Base-by-base conservation (phyloP, 306 rosid species). In the Cucumis cinereus region DNA sequence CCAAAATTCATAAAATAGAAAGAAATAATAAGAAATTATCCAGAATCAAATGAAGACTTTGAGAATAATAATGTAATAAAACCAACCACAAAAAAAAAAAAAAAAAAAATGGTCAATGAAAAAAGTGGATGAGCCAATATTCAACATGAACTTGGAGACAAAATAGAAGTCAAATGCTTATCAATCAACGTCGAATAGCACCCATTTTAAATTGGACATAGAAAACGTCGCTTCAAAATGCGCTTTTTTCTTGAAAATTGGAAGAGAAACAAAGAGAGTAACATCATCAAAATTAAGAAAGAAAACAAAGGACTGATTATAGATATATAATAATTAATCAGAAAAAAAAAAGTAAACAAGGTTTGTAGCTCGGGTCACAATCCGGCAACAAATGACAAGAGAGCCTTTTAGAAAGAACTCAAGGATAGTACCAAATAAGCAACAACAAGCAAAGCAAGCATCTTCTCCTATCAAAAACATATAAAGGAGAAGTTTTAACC, bases 391-490 rank as follows among this genome's bases (percentile, higher is more conserved):
- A 72, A 8, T 43, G 45, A 30, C 59, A 70, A 47, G 76, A 26
- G 61, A 52, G 76, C 76, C 59, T 50, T 45, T 50, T 30, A 30
- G 35, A 12, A 17, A 72, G 23, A 52, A 72, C 61, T 52, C 45
- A 22, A 2, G 55, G 74, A 68, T 7, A 68, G 50, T 40, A 43
- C 76, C 24, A 72, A 49, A 52, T 19, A 56, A 74, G 77, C 67
- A 74, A 74, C 64, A 74, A 74, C 52, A 74, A 74, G 67, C 86
- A 83, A 74, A 74, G 67, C 86, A 83, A 61, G 85, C 76, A 85
- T 74, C 91, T 81, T 90, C 93, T 87, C 97, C 98, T 62, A 70
- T 86, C 57, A 80, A 88, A 93, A 87, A 90, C 91, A 87, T 89
- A 86, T 80, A 79, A 87, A 79, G 96, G 94, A 90, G 96, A 92